A percentile compares a stretch with the other conserved stretches of the same genome.
These are phyloP conservation scores for Cordyceps fumosorosea DNA, from an alignment of 2,329 filamentous ascomycete genomes.

Conservation along the genomic window DNA sequence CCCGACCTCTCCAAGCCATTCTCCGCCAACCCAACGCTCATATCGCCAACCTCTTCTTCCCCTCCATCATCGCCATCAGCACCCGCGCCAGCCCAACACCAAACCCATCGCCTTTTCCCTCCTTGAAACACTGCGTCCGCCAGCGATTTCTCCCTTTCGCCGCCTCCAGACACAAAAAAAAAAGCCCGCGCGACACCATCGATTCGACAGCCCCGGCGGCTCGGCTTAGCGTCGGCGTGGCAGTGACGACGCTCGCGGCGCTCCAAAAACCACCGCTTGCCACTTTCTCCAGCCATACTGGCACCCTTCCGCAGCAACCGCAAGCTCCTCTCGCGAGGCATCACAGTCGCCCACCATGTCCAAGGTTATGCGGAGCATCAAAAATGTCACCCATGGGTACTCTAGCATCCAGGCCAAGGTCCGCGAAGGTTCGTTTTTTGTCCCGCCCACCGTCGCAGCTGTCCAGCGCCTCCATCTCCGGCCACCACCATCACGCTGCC, in stretches of 20 bases:
- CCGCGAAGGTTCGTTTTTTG: constrained; percentile 68
- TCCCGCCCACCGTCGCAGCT: neutral
- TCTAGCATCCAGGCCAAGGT: constrained; percentile 96
- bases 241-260: constrained; percentile 10
- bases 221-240: constrained; percentile 13
- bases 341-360: constrained; percentile 59
- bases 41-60: neutral
- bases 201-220: constrained; percentile 2
- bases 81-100: neutral
- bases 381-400: constrained; percentile 99
- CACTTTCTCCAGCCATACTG: neutral
- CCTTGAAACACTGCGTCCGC: neutral
- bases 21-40: neutral
- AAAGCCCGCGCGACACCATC: constrained; percentile 8
- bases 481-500: neutral
- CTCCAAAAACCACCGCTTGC: constrained; percentile 3
- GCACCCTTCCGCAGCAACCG: neutral
- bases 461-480: neutral
- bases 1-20: neutral
- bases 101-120: neutral
- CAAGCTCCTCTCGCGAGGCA: constrained; percentile 7
- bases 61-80: neutral
- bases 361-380: constrained; percentile 93
- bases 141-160: neutral
- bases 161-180: neutral